phyloP scores from a whole-genome alignment of 106 monocot genomes.

The Xerophyta viscosa region DNA sequence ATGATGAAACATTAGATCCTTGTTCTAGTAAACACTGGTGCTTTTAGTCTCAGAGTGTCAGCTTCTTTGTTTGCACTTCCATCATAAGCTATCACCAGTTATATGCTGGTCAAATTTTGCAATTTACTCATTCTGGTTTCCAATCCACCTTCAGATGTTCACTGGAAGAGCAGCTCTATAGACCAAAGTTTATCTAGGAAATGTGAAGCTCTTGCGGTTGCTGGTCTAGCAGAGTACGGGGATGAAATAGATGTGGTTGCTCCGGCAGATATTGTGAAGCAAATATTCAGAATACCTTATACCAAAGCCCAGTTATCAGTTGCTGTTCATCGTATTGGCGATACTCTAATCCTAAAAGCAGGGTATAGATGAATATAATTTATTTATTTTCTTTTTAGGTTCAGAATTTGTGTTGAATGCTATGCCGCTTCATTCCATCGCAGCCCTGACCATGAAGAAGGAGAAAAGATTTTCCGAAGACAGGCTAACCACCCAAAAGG shows the following conservation, averaged over 20 bases:
- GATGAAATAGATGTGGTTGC: slow-evolving; percentile 97
- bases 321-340: slow-evolving; percentile 89
- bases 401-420: not conserved
- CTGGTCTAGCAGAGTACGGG: slow-evolving; percentile 78
- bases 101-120: not conserved
- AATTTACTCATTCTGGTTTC: not conserved
- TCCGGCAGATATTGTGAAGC: slow-evolving; percentile 87
- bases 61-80: too few relatives aligned
- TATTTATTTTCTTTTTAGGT: not conserved
- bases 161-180: slow-evolving; percentile 38
- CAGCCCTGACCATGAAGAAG: slow-evolving; percentile 88
- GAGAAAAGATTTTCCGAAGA: slow-evolving; percentile 77
- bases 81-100: not conserved
- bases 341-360: slow-evolving; percentile 89
- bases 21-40: too few relatives aligned
- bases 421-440: not conserved
- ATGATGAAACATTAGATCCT: too few relatives aligned
- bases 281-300: slow-evolving; percentile 98
- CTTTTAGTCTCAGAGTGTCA: too few relatives aligned
- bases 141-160: slow-evolving; percentile 26
- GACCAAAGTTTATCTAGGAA: slow-evolving; percentile 73
- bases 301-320: slow-evolving; percentile 86
- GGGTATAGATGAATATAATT: slow-evolving; percentile 40
- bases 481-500: slow-evolving; percentile 54
- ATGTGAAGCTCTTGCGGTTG: slow-evolving; percentile 92